phyloP scores from a whole-genome alignment of 2,329 filamentous ascomycete genomes.

The Aspergillus ochraceus region DNA sequence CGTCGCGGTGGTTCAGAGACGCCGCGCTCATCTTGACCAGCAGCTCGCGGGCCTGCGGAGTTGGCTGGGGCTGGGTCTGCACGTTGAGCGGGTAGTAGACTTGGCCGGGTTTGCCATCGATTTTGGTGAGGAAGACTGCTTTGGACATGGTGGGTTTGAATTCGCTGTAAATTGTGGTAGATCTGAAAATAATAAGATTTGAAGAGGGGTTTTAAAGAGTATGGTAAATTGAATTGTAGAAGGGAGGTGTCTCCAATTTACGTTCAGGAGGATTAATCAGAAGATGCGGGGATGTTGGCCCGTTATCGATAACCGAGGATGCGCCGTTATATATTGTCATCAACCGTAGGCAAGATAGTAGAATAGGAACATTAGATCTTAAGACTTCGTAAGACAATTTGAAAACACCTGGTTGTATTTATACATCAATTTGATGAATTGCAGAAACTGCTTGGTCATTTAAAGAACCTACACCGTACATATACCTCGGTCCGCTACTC shows the following conservation, averaged over 20 bases:
- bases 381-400: too few relatives aligned
- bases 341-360: too few relatives aligned
- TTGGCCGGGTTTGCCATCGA: slow-evolving; percentile 64
- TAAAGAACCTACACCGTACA: too few relatives aligned
- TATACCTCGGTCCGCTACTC: too few relatives aligned
- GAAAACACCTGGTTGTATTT: too few relatives aligned
- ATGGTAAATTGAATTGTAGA: neutral
- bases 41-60: slow-evolving; percentile 66
- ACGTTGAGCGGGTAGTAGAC: slow-evolving; percentile 66
- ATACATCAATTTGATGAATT: too few relatives aligned
- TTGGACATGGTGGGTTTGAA: slow-evolving; percentile 40
- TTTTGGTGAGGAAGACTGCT: slow-evolving; percentile 44
- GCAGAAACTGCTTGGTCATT: too few relatives aligned
- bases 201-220: too few relatives aligned
- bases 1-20: slow-evolving; percentile 90
- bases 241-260: neutral
- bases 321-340: neutral
- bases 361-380: too few relatives aligned
- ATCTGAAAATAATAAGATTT: neutral
- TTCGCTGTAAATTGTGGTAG: neutral
- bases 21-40: slow-evolving; percentile 74
- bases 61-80: slow-evolving; percentile 62
- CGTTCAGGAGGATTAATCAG: neutral
- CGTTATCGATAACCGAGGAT: slow-evolving; percentile 19
- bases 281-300: slow-evolving; percentile 12